Base-by-base conservation (phyloP, 1,284 basidiomycete genomes). In the Cryptococcus amylolentus region DNA sequence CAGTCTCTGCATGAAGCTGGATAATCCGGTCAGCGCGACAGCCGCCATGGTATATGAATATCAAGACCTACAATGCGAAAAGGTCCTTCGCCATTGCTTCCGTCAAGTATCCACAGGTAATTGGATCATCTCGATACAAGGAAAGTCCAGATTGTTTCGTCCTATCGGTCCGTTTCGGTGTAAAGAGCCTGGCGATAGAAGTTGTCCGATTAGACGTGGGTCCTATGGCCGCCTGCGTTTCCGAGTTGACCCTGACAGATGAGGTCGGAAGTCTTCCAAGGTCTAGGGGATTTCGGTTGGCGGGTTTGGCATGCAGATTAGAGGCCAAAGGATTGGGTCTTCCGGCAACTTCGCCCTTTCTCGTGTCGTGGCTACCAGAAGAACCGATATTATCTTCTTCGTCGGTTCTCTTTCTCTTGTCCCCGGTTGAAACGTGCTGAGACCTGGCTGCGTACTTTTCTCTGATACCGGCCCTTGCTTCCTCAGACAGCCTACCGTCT, bases 51-150 rank as follows among this genome's bases (percentile, higher is more conserved):
- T 7, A 31, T 31, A 10, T 31, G 13, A 20, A 28, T 37, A 52
- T 23, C 1, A 28, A 10, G n/a, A 50, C 54, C 13, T 27, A 55
- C 50, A 52, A 31, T n/a, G 51, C n/a, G 23, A 52, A 56, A 8
- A 56, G 38, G 26, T 49, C 38, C 9, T n/a, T 47, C 1, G 44
- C 55, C 14, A 46, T 50, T 2, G 13, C 46, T 18, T 56, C 55
- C 28, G 41, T 44, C 31, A 56, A 52, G 42, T 52, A 56, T n/a
- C 55, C 55, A 42, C 55, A 56, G 27, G 51, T 56, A 9, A 56
- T 56, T 7, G 55, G 55, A 44, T 56, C 55, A 23, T 56, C 55
- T 31, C 55, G 45, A 28, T 47, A 56, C 39, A 48, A 39, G 10
- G 55, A 18, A 14, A 52, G 27, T 14, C 31, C 49, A 20, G 35